Conservation (phyloP, 306 rosid genomes). For the Heteromeles arbutifolia region DNA sequence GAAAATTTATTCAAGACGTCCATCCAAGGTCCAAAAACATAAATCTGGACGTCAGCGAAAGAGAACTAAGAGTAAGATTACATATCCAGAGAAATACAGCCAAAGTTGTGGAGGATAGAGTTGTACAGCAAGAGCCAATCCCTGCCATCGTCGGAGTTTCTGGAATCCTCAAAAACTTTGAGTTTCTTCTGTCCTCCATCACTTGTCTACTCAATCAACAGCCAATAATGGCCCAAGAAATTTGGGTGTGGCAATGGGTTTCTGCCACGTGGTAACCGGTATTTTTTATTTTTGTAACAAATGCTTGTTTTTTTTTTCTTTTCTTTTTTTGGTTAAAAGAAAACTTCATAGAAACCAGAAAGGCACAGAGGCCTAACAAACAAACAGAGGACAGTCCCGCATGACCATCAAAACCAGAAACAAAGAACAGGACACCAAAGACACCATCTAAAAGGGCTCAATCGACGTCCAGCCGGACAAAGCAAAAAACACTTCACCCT, state of each 20-base stretch:
- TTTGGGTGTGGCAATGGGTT: conserved; percentile 46
- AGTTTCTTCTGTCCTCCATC: not conserved
- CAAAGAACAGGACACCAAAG: no score
- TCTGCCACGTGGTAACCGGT: conserved; percentile 42
- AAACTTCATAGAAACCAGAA: no score
- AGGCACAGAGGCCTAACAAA: no score
- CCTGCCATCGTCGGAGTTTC: conserved; percentile 50
- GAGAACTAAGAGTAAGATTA: conserved; percentile 5
- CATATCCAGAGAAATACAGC: no score
- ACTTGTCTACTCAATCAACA: not conserved
- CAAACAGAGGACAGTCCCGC: no score
- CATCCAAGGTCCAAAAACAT: conserved; percentile 31
- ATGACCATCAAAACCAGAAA: no score
- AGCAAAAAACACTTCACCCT: no score
- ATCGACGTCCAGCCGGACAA: no score
- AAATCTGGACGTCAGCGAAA: conserved; percentile 18
- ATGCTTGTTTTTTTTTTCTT: no score
- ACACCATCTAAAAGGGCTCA: no score
- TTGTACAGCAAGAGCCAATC: conserved; percentile 34
- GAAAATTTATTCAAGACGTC: conserved; percentile 36
- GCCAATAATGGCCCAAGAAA: conserved; percentile 49
- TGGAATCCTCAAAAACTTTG: not conserved
- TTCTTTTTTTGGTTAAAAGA: no score
- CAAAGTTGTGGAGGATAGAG: conserved; percentile 37
- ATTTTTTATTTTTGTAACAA: no score